Evolutionary conservation across 163 green algal genomes (phyloP).

Genomic region (Chloromonas sp.): DNA sequence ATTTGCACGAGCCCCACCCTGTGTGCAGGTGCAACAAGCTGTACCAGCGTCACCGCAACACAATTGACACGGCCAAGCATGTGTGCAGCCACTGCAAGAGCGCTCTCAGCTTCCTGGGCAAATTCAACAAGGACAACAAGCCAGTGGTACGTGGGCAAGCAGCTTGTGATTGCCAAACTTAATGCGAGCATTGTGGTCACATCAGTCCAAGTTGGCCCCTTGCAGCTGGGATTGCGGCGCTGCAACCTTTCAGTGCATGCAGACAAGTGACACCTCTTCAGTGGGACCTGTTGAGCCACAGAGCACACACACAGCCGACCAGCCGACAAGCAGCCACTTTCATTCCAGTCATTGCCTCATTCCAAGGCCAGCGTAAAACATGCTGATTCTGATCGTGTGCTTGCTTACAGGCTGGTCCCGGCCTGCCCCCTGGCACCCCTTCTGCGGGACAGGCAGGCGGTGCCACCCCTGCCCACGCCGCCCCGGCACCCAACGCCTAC

Average conservation of each 20-base stretch:
- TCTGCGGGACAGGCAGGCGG: not conserved
- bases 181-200: not conserved
- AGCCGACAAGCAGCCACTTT: not conserved
- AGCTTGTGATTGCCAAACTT: not conserved
- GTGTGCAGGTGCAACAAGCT: constrained; percentile 30
- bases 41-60: constrained; percentile 49
- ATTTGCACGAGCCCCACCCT: too few relatives aligned
- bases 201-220: not conserved
- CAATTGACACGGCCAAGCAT: constrained; percentile 41
- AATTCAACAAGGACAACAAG: constrained; percentile 28
- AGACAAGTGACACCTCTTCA: not conserved
- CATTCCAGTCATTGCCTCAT: not conserved
- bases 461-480: not conserved
- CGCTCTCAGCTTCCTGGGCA: constrained; percentile 37
- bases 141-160: not conserved
- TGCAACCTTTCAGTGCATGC: too few relatives aligned
- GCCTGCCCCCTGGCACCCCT: too few relatives aligned
- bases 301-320: too few relatives aligned
- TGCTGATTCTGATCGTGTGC: not conserved
- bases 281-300: not conserved
- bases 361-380: not conserved
- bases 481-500: not conserved
- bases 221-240: not conserved
- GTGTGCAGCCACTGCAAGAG: constrained; percentile 45
- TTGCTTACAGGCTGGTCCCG: not conserved